Percentiles rank a stretch among this genome's conserved stretches.
Conservation (phyloP, 306 rosid species). For the Gillenia trifoliata region DNA sequence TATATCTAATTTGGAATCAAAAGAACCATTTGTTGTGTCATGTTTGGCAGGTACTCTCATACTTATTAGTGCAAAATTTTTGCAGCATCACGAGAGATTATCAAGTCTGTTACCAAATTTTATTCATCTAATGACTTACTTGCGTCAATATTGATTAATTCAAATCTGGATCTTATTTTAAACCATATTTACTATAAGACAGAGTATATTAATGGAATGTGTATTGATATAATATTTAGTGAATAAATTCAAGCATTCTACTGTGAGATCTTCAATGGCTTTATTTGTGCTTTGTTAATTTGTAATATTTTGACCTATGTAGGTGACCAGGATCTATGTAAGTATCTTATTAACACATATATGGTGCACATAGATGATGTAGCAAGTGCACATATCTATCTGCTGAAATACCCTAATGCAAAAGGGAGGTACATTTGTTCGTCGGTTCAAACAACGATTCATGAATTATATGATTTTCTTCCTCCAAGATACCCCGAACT, state of each 20-base stretch:
- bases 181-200: too few species aligned
- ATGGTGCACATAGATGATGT: slow-evolving; percentile 63
- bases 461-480: slow-evolving; percentile 25
- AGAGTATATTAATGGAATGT: too few species aligned
- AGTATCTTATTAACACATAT: slow-evolving; percentile 5
- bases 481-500: slow-evolving; percentile 42
- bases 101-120: too few species aligned
- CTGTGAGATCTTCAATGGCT: not conserved
- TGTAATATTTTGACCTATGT: not conserved
- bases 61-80: too few species aligned
- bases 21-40: not conserved
- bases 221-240: too few species aligned
- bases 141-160: too few species aligned
- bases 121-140: not conserved
- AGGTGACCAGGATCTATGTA: slow-evolving; percentile 32
- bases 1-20: too few species aligned
- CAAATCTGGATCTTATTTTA: too few species aligned
- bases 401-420: slow-evolving; percentile 48
- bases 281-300: not conserved
- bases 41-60: too few species aligned
- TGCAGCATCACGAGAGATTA: too few species aligned
- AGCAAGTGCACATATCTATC: slow-evolving; percentile 49
- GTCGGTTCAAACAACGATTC: slow-evolving; percentile 25
- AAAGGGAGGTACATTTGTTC: slow-evolving; percentile 64
- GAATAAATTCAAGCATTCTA: too few species aligned